phyloP scores from a whole-genome alignment of 805 yeast genomes.

The Lipomyces spencermartinsiae region DNA sequence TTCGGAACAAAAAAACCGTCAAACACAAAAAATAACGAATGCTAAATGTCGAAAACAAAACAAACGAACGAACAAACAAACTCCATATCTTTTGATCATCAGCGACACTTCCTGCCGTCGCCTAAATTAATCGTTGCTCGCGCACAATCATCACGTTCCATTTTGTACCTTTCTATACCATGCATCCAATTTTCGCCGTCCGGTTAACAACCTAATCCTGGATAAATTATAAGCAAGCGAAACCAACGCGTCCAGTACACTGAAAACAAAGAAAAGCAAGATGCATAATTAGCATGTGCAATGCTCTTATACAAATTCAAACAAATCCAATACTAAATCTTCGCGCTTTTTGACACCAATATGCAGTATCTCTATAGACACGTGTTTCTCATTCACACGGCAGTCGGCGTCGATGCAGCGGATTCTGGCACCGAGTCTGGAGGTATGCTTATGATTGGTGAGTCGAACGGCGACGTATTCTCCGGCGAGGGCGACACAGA shows the following conservation, averaged over 20 bases:
- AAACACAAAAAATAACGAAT: neutral
- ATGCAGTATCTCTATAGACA: slow-evolving; percentile 7
- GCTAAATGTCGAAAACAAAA: neutral
- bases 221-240: neutral
- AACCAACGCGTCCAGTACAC: neutral
- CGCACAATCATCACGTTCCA: neutral
- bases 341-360: neutral
- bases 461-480: slow-evolving; percentile 20
- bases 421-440: neutral
- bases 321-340: neutral
- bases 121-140: neutral
- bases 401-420: slow-evolving; percentile 2
- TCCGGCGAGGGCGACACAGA: slow-evolving; percentile 25
- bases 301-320: neutral
- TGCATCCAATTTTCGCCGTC: slow-evolving; percentile 10
- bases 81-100: slow-evolving; percentile 2
- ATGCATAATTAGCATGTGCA: neutral
- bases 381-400: slow-evolving; percentile 19
- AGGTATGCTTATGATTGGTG: slow-evolving; percentile 8
- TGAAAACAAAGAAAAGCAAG: neutral
- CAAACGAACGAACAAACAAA: slow-evolving; percentile 3
- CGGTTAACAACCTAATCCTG: slow-evolving; percentile 3
- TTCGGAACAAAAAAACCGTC: no score
- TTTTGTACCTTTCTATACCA: neutral
- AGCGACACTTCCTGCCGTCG: slow-evolving; percentile 10